Conservation (phyloP, 495 filamentous ascomycete genomes). For the Chaetomium fimeti region DNA sequence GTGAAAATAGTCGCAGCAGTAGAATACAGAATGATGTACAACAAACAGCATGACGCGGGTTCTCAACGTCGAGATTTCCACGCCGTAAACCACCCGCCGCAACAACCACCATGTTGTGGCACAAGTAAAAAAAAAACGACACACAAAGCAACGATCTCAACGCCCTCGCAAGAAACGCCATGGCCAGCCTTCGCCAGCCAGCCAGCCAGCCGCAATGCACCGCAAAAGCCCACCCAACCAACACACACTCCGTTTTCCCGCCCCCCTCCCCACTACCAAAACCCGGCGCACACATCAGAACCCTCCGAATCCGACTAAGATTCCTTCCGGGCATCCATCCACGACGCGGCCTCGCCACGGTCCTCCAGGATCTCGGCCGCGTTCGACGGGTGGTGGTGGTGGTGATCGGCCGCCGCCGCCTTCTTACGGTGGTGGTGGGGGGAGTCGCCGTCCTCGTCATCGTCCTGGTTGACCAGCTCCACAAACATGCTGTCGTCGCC, state of each 20-base stretch:
- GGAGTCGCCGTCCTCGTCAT: conserved; percentile 41
- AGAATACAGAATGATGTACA: conserved; percentile 20
- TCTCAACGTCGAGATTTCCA: not conserved
- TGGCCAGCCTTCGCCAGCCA: not conserved
- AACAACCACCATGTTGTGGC: not conserved
- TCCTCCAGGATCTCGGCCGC: conserved; percentile 16
- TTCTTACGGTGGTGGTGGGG: conserved; percentile 16
- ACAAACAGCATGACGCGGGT: conserved; percentile 5
- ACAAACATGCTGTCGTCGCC: conserved; percentile 54
- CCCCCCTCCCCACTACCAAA: not conserved
- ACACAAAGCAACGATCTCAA: not conserved
- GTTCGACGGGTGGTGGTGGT: conserved; percentile 5
- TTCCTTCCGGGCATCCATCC: conserved; percentile 23
- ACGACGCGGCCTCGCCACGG: conserved; percentile 18
- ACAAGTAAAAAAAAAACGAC: too few relatives aligned
- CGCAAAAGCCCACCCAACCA: conserved; percentile 11
- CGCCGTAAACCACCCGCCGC: not conserved
- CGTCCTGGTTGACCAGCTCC: conserved; percentile 52
- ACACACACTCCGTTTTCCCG: conserved; percentile 4
- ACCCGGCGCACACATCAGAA: conserved; percentile 6
- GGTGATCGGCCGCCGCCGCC: not conserved
- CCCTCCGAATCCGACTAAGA: conserved; percentile 12
- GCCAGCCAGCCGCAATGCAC: conserved; percentile 18
- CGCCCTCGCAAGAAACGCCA: not conserved
- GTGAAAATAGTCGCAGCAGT: not conserved